Base-by-base conservation (phyloP, 2,329 filamentous ascomycete genomes). In the Cyphellophora attinorum region DNA sequence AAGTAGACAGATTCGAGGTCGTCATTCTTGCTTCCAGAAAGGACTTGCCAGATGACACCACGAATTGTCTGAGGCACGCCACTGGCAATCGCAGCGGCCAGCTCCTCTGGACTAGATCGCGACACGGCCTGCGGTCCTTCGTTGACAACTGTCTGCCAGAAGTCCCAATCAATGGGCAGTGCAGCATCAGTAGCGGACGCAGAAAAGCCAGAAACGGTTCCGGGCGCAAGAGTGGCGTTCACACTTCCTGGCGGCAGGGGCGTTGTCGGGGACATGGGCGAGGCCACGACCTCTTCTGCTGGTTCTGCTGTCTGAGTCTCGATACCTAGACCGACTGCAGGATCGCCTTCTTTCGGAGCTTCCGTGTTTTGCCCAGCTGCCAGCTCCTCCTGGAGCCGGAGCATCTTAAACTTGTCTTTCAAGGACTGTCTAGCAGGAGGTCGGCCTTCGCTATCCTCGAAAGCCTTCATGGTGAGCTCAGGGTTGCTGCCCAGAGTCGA, bases 41-140 rank as follows among this genome's bases (percentile, higher is more conserved):
- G 65, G 5, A 96, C 89, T 60, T 98, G 91, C 91, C 91, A 98
- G 33, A 98, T 88, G 2, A 98, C 91, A n/a, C 91, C 93, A 39
- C 91, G 79, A 42, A 98, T 94, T 3, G 88, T 89, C 47, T 81
- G 86, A 1, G 91, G 91, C 38, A 98, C 98, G 19, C 91, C 91
- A 25, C 81, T 83, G 32, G 89, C 84, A 49, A 98, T 95, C 14
- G 91, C 88, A 46, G 73, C 76, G 53, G 89, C 94, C 38, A 98
- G 65, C 55, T 95, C 88, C 50, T 93, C 85, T 0, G 89, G 72
- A 52, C 86, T 94, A 3, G 85, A 86, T 40, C 85, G 77, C 8
- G 85, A 82, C 32, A 96, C 82, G 6, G 85, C 89, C 17, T 85
- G 77, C 11, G 88, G 86, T 0, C 91, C 91, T 62, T 95, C 85